Evolutionary conservation across 352 stramenopile species (phyloP).

Genomic region (Halophytophthora polymorphica): DNA sequence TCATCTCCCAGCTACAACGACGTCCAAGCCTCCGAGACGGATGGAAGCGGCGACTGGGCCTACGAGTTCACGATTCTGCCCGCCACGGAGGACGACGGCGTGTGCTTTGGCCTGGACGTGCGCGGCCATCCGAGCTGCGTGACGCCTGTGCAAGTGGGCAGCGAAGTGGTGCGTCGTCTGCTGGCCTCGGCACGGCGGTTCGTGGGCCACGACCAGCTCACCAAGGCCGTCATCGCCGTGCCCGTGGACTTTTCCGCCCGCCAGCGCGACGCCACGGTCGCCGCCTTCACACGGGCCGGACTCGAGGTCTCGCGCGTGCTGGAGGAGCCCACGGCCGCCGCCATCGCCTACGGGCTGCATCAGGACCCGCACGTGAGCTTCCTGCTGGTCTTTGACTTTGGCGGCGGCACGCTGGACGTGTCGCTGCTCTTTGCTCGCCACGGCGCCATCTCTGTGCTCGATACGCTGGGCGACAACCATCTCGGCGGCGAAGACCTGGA

Average conservation of each 20-base stretch:
- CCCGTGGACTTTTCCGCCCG: slow-evolving; percentile 49
- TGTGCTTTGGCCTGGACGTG: slow-evolving; percentile 49
- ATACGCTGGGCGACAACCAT: slow-evolving; percentile 91
- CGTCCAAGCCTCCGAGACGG: slow-evolving; percentile 13
- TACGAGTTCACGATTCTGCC: slow-evolving; percentile 49
- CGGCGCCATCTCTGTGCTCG: slow-evolving; percentile 95
- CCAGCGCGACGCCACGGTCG: slow-evolving; percentile 43
- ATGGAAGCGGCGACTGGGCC: slow-evolving; percentile 14
- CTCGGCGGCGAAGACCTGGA: slow-evolving; percentile 90
- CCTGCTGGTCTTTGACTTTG: slow-evolving; percentile 96
- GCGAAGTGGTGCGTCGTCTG: slow-evolving; percentile 41
- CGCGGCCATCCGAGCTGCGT: slow-evolving; percentile 40
- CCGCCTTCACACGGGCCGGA: slow-evolving; percentile 40
- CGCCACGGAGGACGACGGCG: slow-evolving; percentile 13
- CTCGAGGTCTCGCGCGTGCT: slow-evolving; percentile 50
- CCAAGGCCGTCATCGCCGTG: slow-evolving; percentile 58
- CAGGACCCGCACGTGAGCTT: slow-evolving; percentile 91
- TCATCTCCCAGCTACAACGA: slow-evolving; percentile 24
- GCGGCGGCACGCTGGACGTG: slow-evolving; percentile 93
- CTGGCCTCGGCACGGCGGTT: slow-evolving; percentile 43
- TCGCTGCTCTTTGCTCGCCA: slow-evolving; percentile 92
- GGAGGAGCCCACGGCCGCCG: slow-evolving; percentile 93
- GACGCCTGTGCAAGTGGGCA: slow-evolving; percentile 43
- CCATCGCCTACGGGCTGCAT: slow-evolving; percentile 94
- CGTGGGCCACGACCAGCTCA: slow-evolving; percentile 68